Base-by-base conservation (phyloP, 1,139 yeast genomes). In the Saccharomycopsis phalli region DNA sequence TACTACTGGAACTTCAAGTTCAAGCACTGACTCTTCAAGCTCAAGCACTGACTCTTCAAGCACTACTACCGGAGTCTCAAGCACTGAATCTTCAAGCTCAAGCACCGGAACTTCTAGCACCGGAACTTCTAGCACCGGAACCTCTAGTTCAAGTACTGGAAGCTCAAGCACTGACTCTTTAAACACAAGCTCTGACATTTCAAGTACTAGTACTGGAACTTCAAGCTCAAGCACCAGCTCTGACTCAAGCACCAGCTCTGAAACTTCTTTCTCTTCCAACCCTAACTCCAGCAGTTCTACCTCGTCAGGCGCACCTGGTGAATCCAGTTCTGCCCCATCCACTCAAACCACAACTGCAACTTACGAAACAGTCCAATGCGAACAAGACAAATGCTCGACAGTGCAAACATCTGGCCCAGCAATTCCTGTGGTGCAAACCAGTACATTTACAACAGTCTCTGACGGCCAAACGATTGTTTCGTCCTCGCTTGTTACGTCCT, bases 81-180 rank as follows among this genome's bases (percentile, higher is more conserved):
- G 25, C n/a, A n/a, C n/a, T n/a, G n/a, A n/a, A 7, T 13, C 35
- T 21, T 19, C 37, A 7, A 34, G 17, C 17, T 11, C 23, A 8
- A 13, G 34, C 26, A 13, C 34, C 32, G 11, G 16, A 2, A 14
- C 18, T 13, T 14, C 42, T n/a, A 10, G 38, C 20, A 36, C 39
- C 8, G 41, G 39, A 17, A 8, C 39, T 36, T 36, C 38, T 14
- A 38, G 18, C 20, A 17, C 38, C 13, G 30, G 20, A 10, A 16
- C 41, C 13, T 40, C 40, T 14, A 30, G 28, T 4, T 14, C 31
- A 28, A 11, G 39, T 19, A 4, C 10, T 7, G 11, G 29, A 7
- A 7, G 21, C 10, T 31, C 32, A 23, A 17, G 18, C 25, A 16
- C 34, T 23, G 38, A 20, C 7, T 7, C 42, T n/a, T 19, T 25